Conservation (phyloP, 75 land plant genomes). For the Cryptomeria japonica region DNA sequence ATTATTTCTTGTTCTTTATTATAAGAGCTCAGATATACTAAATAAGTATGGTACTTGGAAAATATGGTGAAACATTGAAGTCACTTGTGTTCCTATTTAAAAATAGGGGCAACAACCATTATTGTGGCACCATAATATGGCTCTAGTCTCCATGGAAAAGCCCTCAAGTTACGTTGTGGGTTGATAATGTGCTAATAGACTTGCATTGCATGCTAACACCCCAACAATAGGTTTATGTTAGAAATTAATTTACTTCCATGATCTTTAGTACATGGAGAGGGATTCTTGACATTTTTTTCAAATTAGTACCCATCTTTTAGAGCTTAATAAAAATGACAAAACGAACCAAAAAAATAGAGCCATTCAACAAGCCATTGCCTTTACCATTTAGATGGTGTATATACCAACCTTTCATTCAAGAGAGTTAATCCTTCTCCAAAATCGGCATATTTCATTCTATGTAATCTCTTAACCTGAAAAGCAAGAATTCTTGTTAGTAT, state of each 20-base stretch:
- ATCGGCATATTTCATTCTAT: conserved; percentile 53
- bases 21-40: background rate
- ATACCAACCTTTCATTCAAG: conserved; percentile 52
- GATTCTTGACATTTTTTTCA: background rate
- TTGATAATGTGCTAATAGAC: background rate
- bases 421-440: conserved; percentile 97
- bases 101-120: background rate
- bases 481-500: background rate
- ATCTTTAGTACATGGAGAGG: background rate
- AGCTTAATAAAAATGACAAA: background rate
- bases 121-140: background rate
- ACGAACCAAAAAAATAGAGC: background rate
- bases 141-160: background rate
- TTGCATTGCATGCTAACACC: background rate
- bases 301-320: background rate
- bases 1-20: background rate
- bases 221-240: background rate
- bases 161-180: background rate
- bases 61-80: background rate
- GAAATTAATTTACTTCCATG: background rate
- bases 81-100: background rate
- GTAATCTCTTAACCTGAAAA: conserved; percentile 62
- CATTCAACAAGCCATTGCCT: background rate
- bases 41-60: background rate
- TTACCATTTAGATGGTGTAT: background rate